Base-by-base conservation (phyloP, 495 filamentous ascomycete species). In the Schizothecium vesticola region DNA sequence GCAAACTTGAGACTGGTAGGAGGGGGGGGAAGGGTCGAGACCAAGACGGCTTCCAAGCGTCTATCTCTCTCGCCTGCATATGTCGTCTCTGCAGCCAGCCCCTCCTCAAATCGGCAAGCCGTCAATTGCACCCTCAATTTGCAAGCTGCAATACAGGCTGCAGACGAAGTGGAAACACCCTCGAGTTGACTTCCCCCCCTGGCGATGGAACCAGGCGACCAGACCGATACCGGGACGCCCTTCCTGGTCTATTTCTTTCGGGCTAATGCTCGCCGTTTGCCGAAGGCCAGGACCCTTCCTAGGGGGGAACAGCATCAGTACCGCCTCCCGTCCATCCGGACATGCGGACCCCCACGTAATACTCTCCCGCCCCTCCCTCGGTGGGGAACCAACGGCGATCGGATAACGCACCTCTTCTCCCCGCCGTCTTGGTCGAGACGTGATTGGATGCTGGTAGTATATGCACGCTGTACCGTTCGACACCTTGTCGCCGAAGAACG, bases 81-180 rank as follows among this genome's bases (percentile, higher is more conserved):
- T 43, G 33, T 59, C 22, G 56, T 26, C n/a, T 51, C 29, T 11
- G 62, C 31, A 55, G 31, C 43, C 24, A 31, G 3, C 21, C n/a
- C 28, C 64, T 19, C 33, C 33, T 16, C 22, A 3, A 66, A 19
- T 16, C 2, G 64, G 64, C 11, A 59, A 59, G 64, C 26, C 64
- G 56, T 26, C 58, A 7, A 19, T 24, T 43, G 56, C 31, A 66
- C 64, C 56, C 21, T 60, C 29, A 66, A 65, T 66, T 66, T 66
- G 25, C 26, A 43, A 43, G 64, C 64, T 56, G 64, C 64, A 55
- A 16, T 21, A n/a, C 19, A 11, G 19, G 13, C 4, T 59, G 56
- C 56, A 59, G 13, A 28, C 13, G 13, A 25, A 59, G 56, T 59
- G 56, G 56, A 28, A 25, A 24, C 23, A 19, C 28, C 24, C 25